phyloP scores from a whole-genome alignment of 805 yeast species.

The Myxozyma melibiosi region DNA sequence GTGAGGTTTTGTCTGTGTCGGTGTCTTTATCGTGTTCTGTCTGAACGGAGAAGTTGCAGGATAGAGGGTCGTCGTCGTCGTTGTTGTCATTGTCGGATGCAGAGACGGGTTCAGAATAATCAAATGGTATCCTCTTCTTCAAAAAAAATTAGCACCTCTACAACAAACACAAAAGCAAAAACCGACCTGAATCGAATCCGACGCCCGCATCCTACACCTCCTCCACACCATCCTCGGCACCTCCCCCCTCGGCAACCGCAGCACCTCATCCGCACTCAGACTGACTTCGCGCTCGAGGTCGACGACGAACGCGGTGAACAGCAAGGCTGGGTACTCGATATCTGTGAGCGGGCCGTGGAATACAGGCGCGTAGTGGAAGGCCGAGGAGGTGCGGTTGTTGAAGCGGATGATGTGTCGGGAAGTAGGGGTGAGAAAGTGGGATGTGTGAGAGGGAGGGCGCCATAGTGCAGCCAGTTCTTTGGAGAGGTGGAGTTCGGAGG shows the following conservation, averaged over 20 bases:
- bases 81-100: no score
- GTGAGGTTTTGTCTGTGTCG: no score
- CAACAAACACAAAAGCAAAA: no score
- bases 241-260: background rate
- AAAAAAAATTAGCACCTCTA: no score
- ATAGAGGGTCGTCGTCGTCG: no score
- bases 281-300: constrained; percentile 4
- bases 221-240: constrained; percentile 3
- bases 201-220: constrained; percentile 5
- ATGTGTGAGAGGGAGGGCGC: background rate
- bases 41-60: no score
- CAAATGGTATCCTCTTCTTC: no score
- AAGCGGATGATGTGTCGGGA: constrained; percentile 3
- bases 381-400: background rate
- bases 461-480: background rate
- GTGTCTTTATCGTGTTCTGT: no score
- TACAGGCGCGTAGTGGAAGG: background rate
- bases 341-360: background rate
- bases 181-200: background rate
- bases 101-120: no score
- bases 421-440: background rate
- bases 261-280: background rate
- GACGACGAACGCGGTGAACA: constrained; percentile 5
- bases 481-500: constrained; percentile 2
- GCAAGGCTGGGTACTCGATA: background rate